Evolutionary conservation across 1,284 basidiomycete species (phyloP), one percentile per base, ranked within the genome.

Genomic region (Leccinum griseonigrum): DNA sequence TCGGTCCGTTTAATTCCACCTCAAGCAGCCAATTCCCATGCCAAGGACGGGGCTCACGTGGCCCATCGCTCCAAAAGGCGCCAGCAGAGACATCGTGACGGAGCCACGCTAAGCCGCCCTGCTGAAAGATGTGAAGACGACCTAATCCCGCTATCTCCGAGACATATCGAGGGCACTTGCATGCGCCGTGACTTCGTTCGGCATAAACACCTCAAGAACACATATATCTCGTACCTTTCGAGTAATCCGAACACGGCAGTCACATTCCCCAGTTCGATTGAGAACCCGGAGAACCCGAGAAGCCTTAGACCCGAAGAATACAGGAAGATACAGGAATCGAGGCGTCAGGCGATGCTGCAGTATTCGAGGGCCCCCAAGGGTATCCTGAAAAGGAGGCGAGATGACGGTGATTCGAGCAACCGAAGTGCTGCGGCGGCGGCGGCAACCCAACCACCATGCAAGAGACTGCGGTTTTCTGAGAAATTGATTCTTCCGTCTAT

Each of bases 151-250:
- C 60, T 62, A 22, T 63, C 69, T n/a, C 57, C 63, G 8, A 59
- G 57, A 58, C 61, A 74, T 3, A 71, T 76, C 28, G 71, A 74
- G 60, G 68, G 56, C 9, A 60, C 71, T 0, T 64, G 60, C 14
- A 62, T 68, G 52, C 71, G 74, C 3, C 72, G 71, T 7, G 67
- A 66, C 38, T 71, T 72, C 54, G 63, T 74, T 52, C 72, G 60
- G 5, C 61, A 74, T 5, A 76, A 57, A 40, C 66, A 74, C 18
- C 26, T 71, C 60, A 74, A 74, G 59, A 73, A 76, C 54, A 60
- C 64, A 14, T 63, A 64, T 34, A 74, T 74, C 14, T 73, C 72
- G 36, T 64, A 64, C n/a, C 64, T 67, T 52, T 69, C 66, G 6
- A 58, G 52, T 16, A 46, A 62, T 56, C 68, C 72, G n/a, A 60